Evolutionary conservation across 768 basidiomycete genomes (phyloP).

Genomic region (Trametes cingulata): DNA sequence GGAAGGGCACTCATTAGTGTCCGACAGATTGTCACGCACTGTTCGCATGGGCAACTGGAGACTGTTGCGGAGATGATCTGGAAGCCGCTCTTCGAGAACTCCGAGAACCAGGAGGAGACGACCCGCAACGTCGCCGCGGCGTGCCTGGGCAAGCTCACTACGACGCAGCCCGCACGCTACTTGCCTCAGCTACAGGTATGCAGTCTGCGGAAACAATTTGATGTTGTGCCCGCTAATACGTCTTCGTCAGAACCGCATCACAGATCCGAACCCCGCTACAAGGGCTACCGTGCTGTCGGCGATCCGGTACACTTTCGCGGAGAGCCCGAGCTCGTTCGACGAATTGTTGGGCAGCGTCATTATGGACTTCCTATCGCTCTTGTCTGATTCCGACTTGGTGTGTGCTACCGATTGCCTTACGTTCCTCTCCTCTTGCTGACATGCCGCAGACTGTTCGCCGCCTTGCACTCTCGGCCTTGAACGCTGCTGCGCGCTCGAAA

Average conservation of each 20-base stretch:
- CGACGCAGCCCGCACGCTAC: slow-evolving; percentile 87
- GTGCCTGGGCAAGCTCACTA: slow-evolving; percentile 93
- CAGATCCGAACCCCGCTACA: slow-evolving; percentile 66
- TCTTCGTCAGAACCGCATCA: slow-evolving; percentile 64
- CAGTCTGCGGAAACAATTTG: background rate
- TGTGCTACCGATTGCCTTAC: slow-evolving; percentile 29
- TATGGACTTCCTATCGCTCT: slow-evolving; percentile 87
- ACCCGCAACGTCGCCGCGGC: slow-evolving; percentile 95
- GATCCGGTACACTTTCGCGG: slow-evolving; percentile 88
- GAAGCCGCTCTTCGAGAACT: slow-evolving; percentile 90
- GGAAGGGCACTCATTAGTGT: background rate
- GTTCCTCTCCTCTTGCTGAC: background rate
- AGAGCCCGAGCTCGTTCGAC: slow-evolving; percentile 83
- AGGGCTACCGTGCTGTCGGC: slow-evolving; percentile 91
- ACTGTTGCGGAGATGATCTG: slow-evolving; percentile 87
- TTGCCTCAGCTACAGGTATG: slow-evolving; percentile 88
- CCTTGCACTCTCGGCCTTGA: slow-evolving; percentile 85
- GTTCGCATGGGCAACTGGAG: slow-evolving; percentile 81
- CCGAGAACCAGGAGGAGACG: slow-evolving; percentile 86
- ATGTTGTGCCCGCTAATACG: background rate
- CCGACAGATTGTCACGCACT: slow-evolving; percentile 84
- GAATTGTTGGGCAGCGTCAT: slow-evolving; percentile 86
- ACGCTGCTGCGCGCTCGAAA: slow-evolving; percentile 94
- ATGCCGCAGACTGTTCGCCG: slow-evolving; percentile 78
- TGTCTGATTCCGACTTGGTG: slow-evolving; percentile 88